These are phyloP conservation scores for Ichthyophthirius multifiliis DNA, from an alignment of 169 alveolate genomes.

Conservation along the genomic window DNA sequence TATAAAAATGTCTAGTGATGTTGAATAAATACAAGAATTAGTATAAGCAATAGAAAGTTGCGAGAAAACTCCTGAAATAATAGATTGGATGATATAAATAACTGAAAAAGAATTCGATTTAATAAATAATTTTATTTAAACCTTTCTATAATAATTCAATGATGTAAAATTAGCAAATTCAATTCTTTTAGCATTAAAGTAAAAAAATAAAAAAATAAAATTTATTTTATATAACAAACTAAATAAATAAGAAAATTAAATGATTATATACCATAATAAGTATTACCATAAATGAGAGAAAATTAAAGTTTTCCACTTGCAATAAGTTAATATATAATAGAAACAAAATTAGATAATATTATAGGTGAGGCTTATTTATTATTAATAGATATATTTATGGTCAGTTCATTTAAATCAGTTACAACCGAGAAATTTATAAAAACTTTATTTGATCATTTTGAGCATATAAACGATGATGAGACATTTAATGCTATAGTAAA, in stretches of 20 bases:
- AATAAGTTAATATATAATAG: neutral
- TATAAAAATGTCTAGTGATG: too few relatives aligned
- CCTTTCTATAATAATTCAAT: neutral
- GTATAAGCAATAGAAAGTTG: neutral
- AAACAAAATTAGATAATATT: neutral
- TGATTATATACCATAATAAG: neutral
- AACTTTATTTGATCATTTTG: neutral
- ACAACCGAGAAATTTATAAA: neutral
- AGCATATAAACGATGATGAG: neutral
- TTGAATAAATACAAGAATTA: neutral
- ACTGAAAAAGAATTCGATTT: slow-evolving; percentile 1
- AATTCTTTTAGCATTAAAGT: neutral
- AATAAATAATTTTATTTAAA: neutral
- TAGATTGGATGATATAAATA: neutral
- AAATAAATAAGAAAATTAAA: neutral
- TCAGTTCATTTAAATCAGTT: neutral
- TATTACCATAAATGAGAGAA: neutral
- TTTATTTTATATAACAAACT: too few relatives aligned
- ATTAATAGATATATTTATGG: neutral
- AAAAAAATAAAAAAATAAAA: neutral
- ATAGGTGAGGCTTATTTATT: neutral
- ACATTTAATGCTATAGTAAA: neutral
- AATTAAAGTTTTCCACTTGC: neutral
- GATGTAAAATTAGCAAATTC: neutral
- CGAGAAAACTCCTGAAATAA: neutral